Conservation (phyloP, 164 flowering plant genomes). For the Vitis labrusca region DNA sequence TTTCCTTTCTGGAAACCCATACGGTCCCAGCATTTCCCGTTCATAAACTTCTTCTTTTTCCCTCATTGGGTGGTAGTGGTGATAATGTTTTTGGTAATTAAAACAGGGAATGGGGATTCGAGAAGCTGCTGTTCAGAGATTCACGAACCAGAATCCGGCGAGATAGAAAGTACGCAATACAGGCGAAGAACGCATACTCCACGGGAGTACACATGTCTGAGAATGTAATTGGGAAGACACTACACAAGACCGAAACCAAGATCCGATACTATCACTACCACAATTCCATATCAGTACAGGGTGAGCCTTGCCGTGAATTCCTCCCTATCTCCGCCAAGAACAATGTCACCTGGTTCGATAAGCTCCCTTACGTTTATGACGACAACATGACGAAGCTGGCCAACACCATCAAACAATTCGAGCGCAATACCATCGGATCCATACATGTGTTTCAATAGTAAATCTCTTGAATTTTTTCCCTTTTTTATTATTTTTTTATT, state of each 20-base stretch:
- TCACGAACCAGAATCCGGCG: conserved; percentile 34
- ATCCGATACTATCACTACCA: conserved; percentile 72
- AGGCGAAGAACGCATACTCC: conserved; percentile 44
- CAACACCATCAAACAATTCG: conserved; percentile 47
- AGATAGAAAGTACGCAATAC: conserved; percentile 52
- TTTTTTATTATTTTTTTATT: not conserved
- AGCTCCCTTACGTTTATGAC: conserved; percentile 62
- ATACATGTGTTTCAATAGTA: not conserved
- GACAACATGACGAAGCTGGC: conserved; percentile 57
- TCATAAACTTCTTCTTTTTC: too few relatives aligned
- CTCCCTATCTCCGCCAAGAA: conserved; percentile 40
- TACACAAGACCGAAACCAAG: conserved; percentile 45
- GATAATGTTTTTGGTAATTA: conserved; percentile 2
- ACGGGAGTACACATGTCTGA: conserved; percentile 55
- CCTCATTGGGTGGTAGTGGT: too few relatives aligned
- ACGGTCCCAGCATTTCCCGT: too few relatives aligned
- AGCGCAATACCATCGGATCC: conserved; percentile 37
- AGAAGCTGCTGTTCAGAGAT: conserved; percentile 54
- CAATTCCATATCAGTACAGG: conserved; percentile 49
- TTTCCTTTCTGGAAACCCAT: not conserved
- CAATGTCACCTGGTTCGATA: conserved; percentile 40
- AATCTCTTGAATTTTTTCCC: too few relatives aligned
- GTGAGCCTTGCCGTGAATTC: conserved; percentile 56
- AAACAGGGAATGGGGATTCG: conserved; percentile 59
- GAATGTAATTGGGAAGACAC: conserved; percentile 39